Percentiles rank a stretch among this genome's conserved stretches.
These are phyloP conservation scores for Erythrobasidium hasegawianum DNA, from an alignment of 1,284 basidiomycete genomes.

Conservation along the genomic window DNA sequence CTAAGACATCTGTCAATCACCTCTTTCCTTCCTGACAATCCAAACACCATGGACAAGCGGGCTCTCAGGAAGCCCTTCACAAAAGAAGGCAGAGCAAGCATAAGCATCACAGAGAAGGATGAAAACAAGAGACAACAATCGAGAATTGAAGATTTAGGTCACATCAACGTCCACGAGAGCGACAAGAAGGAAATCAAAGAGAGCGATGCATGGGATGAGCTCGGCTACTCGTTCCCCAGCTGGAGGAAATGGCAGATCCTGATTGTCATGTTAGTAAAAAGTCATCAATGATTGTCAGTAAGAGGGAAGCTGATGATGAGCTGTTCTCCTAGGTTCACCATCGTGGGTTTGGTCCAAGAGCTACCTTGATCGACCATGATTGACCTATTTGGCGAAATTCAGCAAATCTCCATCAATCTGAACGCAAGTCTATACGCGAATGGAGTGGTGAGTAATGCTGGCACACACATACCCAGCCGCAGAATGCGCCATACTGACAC, in stretches of 20 bases:
- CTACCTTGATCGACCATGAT: neutral
- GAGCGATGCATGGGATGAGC: constrained; percentile 1
- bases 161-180: neutral
- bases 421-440: constrained; percentile 50
- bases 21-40: too few relatives aligned
- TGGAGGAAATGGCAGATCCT: constrained; percentile 34
- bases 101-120: constrained; percentile 10
- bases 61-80: constrained; percentile 12
- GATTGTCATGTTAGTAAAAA: constrained; percentile 5
- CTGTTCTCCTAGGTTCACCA: neutral
- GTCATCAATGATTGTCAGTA: neutral
- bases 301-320: neutral
- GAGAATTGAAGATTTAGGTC: neutral
- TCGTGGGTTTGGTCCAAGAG: neutral
- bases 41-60: constrained; percentile 12
- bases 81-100: constrained; percentile 6
- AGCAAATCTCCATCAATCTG: constrained; percentile 46
- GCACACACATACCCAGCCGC: neutral
- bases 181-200: constrained; percentile 15
- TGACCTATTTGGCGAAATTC: neutral
- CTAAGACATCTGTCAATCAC: too few relatives aligned
- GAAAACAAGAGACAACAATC: neutral
- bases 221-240: constrained; percentile 1
- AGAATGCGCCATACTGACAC: too few relatives aligned
- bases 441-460: constrained; percentile 40